Base-by-base conservation (phyloP, 2,329 filamentous ascomycete genomes). In the Thelonectria rubi region DNA sequence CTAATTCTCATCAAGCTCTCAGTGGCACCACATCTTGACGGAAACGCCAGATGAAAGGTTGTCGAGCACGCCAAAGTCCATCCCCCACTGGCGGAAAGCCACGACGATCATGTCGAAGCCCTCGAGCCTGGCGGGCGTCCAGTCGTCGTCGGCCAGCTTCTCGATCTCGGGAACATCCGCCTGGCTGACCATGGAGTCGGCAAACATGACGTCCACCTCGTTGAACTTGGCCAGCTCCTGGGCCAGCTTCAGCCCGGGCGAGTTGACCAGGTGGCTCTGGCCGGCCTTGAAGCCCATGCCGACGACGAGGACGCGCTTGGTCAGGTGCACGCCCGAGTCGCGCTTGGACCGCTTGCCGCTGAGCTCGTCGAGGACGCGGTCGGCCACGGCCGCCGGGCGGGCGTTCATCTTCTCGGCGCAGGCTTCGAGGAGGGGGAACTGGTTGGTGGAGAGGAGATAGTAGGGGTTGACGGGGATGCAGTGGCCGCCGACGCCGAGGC, bases 381-480 rank as follows among this genome's bases (percentile, higher is more conserved):
- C 46, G 0, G 67, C 67, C 21, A 70, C 57, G 5, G 47, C 37
- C 21, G 21, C 18, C 1, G 57, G 37, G 10, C 57, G 57, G 24
- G 20, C 6, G 47, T 55, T 39, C 57, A 60, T 60, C 21, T 26
- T 46, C 21, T 37, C 52, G 7, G 51, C 24, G 5, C 26, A 32
- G 17, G 57, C 51, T 21, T 55, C 34, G 45, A 60, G 58, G 39
- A 85, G 68, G 1, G 83, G 83, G 42, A 84, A 78, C 5, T 75
- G 65, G 63, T 74, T 79, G 62, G 79, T 83, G 12, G 78, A 77
- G 5, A 84, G 72, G 21, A 86, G 76, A 63, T 85, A 85, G 70
- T 79, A 79, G 0, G 83, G 83, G 60, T 86, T 85, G 53, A 85
- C 78, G 0, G 83, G 83, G 59, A 85, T 85, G 65, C 83, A 85